These are phyloP conservation scores for Cyclotella atomus DNA, from an alignment of 108 stramenopile species.

Conservation along the genomic window DNA sequence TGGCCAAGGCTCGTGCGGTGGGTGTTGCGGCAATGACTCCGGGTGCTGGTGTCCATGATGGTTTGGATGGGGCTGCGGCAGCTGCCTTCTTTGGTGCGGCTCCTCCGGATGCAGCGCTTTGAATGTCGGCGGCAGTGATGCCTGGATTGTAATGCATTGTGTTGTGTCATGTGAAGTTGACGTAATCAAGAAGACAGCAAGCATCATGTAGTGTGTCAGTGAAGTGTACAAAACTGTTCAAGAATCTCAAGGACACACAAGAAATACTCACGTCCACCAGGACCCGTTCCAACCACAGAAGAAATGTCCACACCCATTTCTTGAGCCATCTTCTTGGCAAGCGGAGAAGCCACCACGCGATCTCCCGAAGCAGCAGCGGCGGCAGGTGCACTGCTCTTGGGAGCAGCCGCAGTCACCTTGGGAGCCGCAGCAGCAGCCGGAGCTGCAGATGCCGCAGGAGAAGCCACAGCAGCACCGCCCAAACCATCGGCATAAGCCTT, in stretches of 20 bases:
- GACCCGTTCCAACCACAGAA: slow-evolving; percentile 92
- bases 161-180: no score
- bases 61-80: slow-evolving; percentile 63
- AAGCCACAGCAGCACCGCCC: slow-evolving; percentile 60
- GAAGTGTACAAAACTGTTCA: neutral
- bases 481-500: slow-evolving; percentile 74
- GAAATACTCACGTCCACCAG: slow-evolving; percentile 69
- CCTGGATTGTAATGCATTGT: neutral
- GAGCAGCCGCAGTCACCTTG: slow-evolving; percentile 41
- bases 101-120: slow-evolving; percentile 67
- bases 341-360: slow-evolving; percentile 92
- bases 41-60: slow-evolving; percentile 83
- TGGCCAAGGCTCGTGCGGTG: slow-evolving; percentile 77
- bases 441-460: slow-evolving; percentile 52
- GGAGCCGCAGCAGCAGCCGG: slow-evolving; percentile 71
- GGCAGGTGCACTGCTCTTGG: slow-evolving; percentile 60
- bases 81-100: slow-evolving; percentile 60
- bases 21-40: slow-evolving; percentile 89
- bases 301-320: slow-evolving; percentile 88
- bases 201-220: neutral
- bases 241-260: no score
- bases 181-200: neutral
- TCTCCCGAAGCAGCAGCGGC: slow-evolving; percentile 70
- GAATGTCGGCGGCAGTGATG: slow-evolving; percentile 86
- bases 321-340: slow-evolving; percentile 90